These are phyloP conservation scores for Scenedesmus sp. DNA, from an alignment of 163 green algal species.

Conservation along the genomic window DNA sequence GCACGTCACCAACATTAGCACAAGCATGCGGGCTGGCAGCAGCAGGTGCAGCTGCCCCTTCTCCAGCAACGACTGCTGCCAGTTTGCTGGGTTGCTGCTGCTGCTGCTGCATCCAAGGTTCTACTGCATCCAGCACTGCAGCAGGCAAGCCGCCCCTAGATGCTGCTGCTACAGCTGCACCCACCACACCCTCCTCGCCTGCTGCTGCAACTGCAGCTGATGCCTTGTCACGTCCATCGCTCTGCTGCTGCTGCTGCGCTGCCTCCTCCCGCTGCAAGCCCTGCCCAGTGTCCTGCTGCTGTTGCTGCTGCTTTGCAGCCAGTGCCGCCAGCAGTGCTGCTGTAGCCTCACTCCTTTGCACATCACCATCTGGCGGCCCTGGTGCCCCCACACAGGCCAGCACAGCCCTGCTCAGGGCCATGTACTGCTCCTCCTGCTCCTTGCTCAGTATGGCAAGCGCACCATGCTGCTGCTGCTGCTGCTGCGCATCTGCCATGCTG, in stretches of 20 bases:
- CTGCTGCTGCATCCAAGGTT: conserved; percentile 41
- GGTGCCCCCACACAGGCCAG: not conserved
- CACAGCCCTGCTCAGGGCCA: not conserved
- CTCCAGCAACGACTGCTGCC: not conserved
- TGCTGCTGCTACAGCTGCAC: conserved; percentile 19
- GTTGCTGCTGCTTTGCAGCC: not conserved
- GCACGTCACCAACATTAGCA: not conserved
- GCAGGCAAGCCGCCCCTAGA: not conserved
- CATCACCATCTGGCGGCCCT: not conserved
- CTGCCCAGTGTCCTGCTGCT: not conserved
- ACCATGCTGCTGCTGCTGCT: not conserved
- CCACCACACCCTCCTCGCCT: not conserved
- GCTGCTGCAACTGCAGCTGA: not conserved
- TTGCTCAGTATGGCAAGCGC: not conserved
- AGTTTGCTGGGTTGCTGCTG: not conserved
- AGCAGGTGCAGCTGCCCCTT: not conserved
- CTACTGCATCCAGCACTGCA: not conserved
- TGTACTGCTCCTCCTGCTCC: conserved; percentile 17
- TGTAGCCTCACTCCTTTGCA: not conserved
- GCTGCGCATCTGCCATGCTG: conserved; percentile 11
- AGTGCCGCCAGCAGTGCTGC: conserved; percentile 3
- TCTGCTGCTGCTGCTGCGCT: not conserved
- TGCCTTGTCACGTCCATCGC: not conserved
- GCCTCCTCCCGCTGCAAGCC: not conserved
- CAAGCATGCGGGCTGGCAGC: conserved; percentile 2